Evolutionary conservation across 2,329 filamentous ascomycete genomes (phyloP), one percentile per base, ranked within the genome.

Genomic region (Bipolaris cookei): DNA sequence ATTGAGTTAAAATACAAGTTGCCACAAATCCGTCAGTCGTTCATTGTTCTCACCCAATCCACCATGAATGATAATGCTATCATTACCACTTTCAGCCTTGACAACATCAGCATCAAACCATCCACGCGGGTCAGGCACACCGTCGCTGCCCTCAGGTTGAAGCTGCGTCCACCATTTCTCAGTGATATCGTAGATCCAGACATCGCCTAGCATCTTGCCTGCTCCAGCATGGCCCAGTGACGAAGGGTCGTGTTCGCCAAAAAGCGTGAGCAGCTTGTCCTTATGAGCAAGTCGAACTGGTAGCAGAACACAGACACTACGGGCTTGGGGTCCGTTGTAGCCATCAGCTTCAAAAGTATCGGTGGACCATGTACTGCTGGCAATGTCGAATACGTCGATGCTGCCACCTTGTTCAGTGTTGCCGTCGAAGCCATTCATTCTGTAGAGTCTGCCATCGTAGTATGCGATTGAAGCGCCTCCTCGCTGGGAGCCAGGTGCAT

Each of bases 361-460:
- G 7, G 73, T 75, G 6, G 63, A 65, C 83, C 83, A 86, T 0
- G 56, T 52, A 37, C 80, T 74, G 0, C 51, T 62, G 5, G 60
- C 61, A 0, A 74, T 64, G 21, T 80, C 71, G 58, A 78, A 86
- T 2, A 89, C 83, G 69, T 96, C 91, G 11, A 96, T 70, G 56
- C 83, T 82, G 0, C 90, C 91, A 14, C 91, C 91, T 45, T 90
- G 80, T 68, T 93, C 89, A 0, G 70, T 78, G 42, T 82, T 79
- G 0, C 90, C 91, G 72, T 94, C 90, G 66, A 88, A 94, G 0
- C 92, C 92, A 59, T 91, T 90, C 79, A 92, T 93, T 25, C 91
- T 84, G 77, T 89, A 96, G 6, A 96, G 74, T 21, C 86, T 84
- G 21, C 85, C 85, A 51, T 84, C 82, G 42, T 82, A 82, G 50